Conservation (phyloP, 2,329 filamentous ascomycete species). For the Alternaria ethzedia region DNA sequence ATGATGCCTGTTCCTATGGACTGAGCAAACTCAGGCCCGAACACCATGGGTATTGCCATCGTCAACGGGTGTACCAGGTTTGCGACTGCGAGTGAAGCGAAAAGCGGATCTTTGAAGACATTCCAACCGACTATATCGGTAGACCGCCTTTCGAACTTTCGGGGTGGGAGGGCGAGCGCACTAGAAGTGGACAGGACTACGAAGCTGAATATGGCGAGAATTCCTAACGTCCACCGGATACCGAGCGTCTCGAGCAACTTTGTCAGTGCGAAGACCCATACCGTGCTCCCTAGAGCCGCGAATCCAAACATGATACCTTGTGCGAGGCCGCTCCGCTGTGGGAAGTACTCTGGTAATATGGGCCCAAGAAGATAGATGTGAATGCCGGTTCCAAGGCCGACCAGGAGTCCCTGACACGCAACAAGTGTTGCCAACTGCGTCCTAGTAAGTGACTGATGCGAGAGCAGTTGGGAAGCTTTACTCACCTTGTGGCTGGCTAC, state of each 20-base stretch:
- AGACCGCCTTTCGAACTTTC: conserved; percentile 45
- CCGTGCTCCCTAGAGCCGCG: conserved; percentile 21
- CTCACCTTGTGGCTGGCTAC: conserved; percentile 24
- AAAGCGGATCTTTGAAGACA: conserved; percentile 49
- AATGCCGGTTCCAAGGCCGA: conserved; percentile 54
- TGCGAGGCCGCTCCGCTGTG: conserved; percentile 50
- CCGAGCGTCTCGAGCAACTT: conserved; percentile 53
- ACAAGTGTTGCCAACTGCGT: conserved; percentile 49
- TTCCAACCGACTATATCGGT: conserved; percentile 50
- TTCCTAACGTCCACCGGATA: conserved; percentile 54
- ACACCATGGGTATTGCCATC: conserved; percentile 56
- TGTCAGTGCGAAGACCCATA: conserved; percentile 36
- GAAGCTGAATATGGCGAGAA: conserved; percentile 49
- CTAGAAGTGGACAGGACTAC: conserved; percentile 49
- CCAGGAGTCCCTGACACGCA: conserved; percentile 53
- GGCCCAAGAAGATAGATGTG: conserved; percentile 54
- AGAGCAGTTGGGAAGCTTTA: not conserved
- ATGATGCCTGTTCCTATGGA: conserved; percentile 51
- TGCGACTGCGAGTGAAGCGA: conserved; percentile 52
- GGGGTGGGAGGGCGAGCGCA: conserved; percentile 46
- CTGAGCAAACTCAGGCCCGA: conserved; percentile 57
- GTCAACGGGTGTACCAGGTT: conserved; percentile 51
- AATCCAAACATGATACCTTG: conserved; percentile 25
- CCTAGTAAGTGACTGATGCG: conserved; percentile 1
- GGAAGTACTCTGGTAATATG: conserved; percentile 59